Conservation (phyloP, 441 rosid genomes). For the Isatis lusitanica region DNA sequence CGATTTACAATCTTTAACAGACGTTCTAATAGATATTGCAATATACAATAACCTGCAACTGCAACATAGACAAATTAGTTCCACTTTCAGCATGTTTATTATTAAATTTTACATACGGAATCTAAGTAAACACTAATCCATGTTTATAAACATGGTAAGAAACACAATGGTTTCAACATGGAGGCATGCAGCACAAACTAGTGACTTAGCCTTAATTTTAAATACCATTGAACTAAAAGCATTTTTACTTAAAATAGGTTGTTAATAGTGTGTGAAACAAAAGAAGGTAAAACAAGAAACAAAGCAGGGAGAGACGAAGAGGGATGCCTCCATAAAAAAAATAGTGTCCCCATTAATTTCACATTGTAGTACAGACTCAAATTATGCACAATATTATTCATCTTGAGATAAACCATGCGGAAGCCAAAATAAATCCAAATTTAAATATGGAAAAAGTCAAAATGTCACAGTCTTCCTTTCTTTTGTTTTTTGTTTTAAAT, state of each 20-base stretch:
- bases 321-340: background rate
- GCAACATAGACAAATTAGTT: too few species aligned
- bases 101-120: too few species aligned
- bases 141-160: background rate
- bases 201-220: background rate
- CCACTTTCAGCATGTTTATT: too few species aligned
- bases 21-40: too few species aligned
- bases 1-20: too few species aligned
- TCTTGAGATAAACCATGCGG: constrained; percentile 15
- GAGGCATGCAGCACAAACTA: background rate
- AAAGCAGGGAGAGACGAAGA: background rate
- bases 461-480: constrained; percentile 33
- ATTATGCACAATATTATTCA: constrained; percentile 21
- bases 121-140: too few species aligned
- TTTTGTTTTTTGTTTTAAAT: constrained; percentile 15
- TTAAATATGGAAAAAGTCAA: constrained; percentile 33
- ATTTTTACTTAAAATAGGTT: background rate
- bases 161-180: background rate
- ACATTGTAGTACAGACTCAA: constrained; percentile 27
- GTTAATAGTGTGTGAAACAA: background rate
- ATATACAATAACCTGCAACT: too few species aligned
- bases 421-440: constrained; percentile 21
- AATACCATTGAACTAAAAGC: background rate
- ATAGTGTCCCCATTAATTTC: constrained; percentile 20
- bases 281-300: background rate